Conservation (phyloP, 2,329 filamentous ascomycete species). For the Corinectria fuckeliana region DNA sequence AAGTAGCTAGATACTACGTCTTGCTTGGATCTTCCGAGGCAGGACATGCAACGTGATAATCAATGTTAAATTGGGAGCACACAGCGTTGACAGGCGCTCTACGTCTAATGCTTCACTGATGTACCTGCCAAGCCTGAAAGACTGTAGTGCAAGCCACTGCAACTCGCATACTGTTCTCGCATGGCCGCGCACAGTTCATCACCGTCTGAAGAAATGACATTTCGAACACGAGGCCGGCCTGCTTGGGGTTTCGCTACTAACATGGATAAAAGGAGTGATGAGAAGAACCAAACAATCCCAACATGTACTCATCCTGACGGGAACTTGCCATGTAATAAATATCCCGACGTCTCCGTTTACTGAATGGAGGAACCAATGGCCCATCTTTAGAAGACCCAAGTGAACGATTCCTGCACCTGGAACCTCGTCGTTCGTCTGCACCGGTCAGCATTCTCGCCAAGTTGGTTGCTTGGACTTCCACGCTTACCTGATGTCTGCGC, state of each 20-base stretch:
- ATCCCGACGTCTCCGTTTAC: not conserved
- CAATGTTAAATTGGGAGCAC: conserved; percentile 2
- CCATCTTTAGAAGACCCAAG: conserved; percentile 62
- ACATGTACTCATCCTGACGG: not conserved
- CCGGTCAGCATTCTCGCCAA: conserved; percentile 13
- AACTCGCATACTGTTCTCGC: not conserved
- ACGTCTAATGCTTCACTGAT: not conserved
- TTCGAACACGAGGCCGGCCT: not conserved
- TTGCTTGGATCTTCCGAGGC: not conserved
- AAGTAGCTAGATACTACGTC: not conserved
- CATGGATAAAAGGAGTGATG: not conserved
- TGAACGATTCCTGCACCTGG: conserved; percentile 68
- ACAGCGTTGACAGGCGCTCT: not conserved
- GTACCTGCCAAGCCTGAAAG: not conserved
- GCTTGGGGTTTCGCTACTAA: not conserved
- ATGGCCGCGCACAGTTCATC: not conserved
- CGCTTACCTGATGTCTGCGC: conserved; percentile 66
- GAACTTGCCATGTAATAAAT: no score
- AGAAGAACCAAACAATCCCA: not conserved
- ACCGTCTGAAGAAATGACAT: not conserved
- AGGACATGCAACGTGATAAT: conserved; percentile 4
- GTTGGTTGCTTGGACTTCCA: rapidly evolving
- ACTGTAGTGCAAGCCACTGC: not conserved
- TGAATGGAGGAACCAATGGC: not conserved
- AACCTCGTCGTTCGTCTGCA: conserved; percentile 57